Evolutionary conservation across 805 yeast species (phyloP), one percentile per base, ranked within the genome.

Genomic region (Barnettozyma vustinii): DNA sequence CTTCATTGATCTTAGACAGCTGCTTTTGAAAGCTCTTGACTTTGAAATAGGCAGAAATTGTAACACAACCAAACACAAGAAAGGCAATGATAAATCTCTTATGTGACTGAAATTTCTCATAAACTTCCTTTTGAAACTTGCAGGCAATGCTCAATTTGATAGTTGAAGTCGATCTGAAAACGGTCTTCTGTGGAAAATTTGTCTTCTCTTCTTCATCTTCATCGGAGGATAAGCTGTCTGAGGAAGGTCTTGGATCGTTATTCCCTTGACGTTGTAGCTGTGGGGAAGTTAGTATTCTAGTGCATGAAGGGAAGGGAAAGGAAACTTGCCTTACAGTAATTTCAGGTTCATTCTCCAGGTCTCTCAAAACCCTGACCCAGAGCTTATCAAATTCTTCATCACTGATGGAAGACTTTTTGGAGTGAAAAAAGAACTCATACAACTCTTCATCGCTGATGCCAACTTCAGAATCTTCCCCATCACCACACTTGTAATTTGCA

Each of bases 281-380:
- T 26, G 21, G 8, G 32, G 13, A 40, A 51, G 64, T 60, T 62
- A 62, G 66, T 59, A 48, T 19, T 39, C 15, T 15, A 21, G 16
- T 39, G 23, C 36, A 25, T 42, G 15, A 32, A 18, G 10, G 19
- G 52, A 44, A 4, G 32, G 16, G 5, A 43, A 37, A 27, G 48
- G 64, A 63, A 60, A 82, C 87, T 76, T 81, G 87, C 87, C 94
- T 83, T 78, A 85, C 84, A 68, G 76, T 80, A 62, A 84, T 75
- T 64, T 81, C 87, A 40, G 86, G 83, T 68, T 83, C 85, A 48
- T 71, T 73, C 53, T 79, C 78, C 53, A 88, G 73, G 57, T 81
- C 83, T 33, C 70, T 62, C 2, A 81, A 60, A n/a, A 83, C 83
- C 56, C 79, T 76, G 23, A 61, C 60, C 96, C 96, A 89, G 51